phyloP scores from a whole-genome alignment of 1,284 basidiomycete genomes.

The Ceratobasidium sp. region DNA sequence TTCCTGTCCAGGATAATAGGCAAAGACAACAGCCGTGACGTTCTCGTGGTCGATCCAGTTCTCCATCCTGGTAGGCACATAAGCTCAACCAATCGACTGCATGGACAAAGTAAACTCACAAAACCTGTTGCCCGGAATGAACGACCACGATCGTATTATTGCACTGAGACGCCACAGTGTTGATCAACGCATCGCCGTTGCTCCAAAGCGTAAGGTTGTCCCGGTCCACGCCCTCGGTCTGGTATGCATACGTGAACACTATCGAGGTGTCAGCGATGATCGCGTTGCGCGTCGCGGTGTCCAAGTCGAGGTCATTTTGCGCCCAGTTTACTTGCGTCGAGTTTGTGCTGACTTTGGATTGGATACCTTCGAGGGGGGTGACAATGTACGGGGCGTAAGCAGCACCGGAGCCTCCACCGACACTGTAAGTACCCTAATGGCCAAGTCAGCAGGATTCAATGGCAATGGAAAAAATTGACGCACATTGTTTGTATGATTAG shows the following conservation, averaged over 20 bases:
- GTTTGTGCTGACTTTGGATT: conserved; percentile 64
- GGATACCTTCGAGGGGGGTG: conserved; percentile 79
- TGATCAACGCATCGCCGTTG: conserved; percentile 69
- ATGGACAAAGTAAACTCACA: conserved; percentile 13
- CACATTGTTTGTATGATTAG: conserved; percentile 77
- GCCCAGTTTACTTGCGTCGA: conserved; percentile 63
- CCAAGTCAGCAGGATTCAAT: not conserved
- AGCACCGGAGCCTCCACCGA: conserved; percentile 46
- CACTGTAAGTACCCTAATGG: conserved; percentile 50
- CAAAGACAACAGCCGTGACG: conserved; percentile 47
- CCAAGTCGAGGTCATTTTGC: conserved; percentile 42
- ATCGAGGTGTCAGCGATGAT: conserved; percentile 71
- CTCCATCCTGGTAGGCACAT: conserved; percentile 58
- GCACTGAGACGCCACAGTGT: conserved; percentile 53
- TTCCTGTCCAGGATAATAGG: conserved; percentile 61
- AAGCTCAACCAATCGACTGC: conserved; percentile 60
- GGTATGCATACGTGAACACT: conserved; percentile 80
- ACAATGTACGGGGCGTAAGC: conserved; percentile 64
- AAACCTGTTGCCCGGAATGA: conserved; percentile 65
- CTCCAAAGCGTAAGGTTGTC: conserved; percentile 87
- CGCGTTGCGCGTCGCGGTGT: conserved; percentile 59
- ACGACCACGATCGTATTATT: conserved; percentile 64
- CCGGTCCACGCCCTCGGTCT: conserved; percentile 82
- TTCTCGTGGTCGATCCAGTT: conserved; percentile 57
- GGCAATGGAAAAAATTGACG: conserved; percentile 64